Percentiles rank a stretch among this genome's conserved stretches.
phyloP scores from a whole-genome alignment of 2,329 filamentous ascomycete genomes.

The Conoideocrella luteorostrata region DNA sequence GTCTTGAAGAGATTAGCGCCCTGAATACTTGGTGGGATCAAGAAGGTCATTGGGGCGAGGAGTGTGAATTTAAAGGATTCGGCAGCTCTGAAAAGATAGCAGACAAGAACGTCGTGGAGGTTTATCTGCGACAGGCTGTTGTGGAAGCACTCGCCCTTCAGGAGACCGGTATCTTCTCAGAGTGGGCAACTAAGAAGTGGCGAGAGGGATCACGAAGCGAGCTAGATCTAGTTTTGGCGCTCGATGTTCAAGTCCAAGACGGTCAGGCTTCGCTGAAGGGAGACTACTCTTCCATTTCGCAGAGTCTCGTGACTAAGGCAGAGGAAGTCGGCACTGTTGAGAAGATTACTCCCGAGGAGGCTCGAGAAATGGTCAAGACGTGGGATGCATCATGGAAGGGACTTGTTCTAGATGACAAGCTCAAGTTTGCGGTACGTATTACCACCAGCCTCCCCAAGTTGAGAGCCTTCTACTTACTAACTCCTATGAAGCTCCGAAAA shows the following conservation, averaged over 20 bases:
- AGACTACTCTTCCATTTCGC: conserved; percentile 27
- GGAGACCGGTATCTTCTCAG: conserved; percentile 21
- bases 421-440: conserved; percentile 68
- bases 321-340: conserved; percentile 18
- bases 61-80: conserved; percentile 40
- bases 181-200: conserved; percentile 29
- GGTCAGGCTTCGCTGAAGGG: conserved; percentile 35
- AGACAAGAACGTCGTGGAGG: conserved; percentile 40
- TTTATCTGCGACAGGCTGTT: conserved; percentile 43
- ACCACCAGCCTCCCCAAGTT: background rate
- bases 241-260: conserved; percentile 33
- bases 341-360: conserved; percentile 30
- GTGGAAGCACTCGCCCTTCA: conserved; percentile 44
- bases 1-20: conserved; percentile 41
- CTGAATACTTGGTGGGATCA: conserved; percentile 48
- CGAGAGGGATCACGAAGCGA: conserved; percentile 24
- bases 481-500: conserved; percentile 61
- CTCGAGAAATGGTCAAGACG: conserved; percentile 32
- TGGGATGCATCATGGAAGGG: conserved; percentile 54
- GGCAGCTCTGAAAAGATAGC: conserved; percentile 30
- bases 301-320: conserved; percentile 24
- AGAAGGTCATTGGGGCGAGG: conserved; percentile 43
- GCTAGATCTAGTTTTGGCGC: conserved; percentile 27
- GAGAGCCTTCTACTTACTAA: background rate
- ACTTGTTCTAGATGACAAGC: conserved; percentile 48